These are phyloP conservation scores for Yamadazyma ubonensis DNA, from an alignment of 805 yeast species.

Conservation along the genomic window DNA sequence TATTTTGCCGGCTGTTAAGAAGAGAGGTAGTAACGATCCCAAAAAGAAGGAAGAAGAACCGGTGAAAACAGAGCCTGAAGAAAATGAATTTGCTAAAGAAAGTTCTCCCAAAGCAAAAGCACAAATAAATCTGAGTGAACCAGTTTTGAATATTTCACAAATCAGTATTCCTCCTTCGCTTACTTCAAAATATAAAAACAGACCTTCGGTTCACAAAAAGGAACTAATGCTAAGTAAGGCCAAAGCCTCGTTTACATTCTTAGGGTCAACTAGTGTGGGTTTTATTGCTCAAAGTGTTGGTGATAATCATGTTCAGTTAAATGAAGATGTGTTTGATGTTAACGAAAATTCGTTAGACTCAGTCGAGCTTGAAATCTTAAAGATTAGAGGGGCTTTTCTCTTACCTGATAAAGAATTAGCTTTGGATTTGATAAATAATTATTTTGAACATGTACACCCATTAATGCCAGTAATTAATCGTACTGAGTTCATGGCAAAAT, in stretches of 20 bases:
- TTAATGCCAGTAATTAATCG: constrained; percentile 66
- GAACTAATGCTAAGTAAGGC: constrained; percentile 28
- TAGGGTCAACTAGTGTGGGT: constrained; percentile 55
- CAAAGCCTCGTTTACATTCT: constrained; percentile 42
- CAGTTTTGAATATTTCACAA: constrained; percentile 42
- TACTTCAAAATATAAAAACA: constrained; percentile 38
- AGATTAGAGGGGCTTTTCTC: constrained; percentile 66
- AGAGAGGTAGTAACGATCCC: constrained; percentile 28
- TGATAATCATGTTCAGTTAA: constrained; percentile 47
- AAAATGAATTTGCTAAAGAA: constrained; percentile 2
- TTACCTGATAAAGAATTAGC: constrained; percentile 61
- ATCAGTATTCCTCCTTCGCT: constrained; percentile 44
- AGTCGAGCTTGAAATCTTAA: constrained; percentile 63
- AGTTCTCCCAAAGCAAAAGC: constrained; percentile 8
- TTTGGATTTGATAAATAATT: constrained; percentile 58
- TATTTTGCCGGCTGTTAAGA: constrained; percentile 60
- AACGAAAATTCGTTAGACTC: constrained; percentile 44
- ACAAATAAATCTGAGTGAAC: constrained; percentile 26
- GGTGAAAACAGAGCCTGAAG: constrained; percentile 5
- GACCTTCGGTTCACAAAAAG: constrained; percentile 38
- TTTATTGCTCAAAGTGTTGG: constrained; percentile 46
- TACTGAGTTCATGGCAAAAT: constrained; percentile 55
- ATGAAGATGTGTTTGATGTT: constrained; percentile 39
- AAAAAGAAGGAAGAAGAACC: constrained; percentile 6
- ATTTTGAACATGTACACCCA: constrained; percentile 66